Conservation (phyloP, 2,329 filamentous ascomycete genomes). For the Fusarium albidum region DNA sequence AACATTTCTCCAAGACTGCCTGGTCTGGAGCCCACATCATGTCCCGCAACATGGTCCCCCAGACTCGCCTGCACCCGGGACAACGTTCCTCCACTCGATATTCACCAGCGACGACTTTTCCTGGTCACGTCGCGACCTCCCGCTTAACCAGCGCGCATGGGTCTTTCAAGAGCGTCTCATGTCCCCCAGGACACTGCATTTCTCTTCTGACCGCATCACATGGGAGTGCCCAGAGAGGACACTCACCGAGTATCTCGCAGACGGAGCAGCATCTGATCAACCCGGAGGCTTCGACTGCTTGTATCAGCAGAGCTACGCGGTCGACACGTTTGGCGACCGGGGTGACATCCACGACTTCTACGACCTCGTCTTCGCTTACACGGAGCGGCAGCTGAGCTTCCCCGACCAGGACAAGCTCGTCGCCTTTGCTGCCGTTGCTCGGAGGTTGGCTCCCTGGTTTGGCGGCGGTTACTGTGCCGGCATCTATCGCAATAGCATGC, state of each 20-base stretch:
- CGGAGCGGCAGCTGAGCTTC: not conserved
- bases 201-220: conserved; percentile 1
- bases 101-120: not conserved
- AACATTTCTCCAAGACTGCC: conserved; percentile 1
- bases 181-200: conserved; percentile 9
- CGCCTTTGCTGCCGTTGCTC: conserved; percentile 2
- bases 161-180: conserved; percentile 9
- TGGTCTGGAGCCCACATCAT: not conserved
- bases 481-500: conserved; percentile 6
- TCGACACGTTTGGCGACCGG: not conserved
- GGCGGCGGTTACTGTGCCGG: conserved; percentile 9
- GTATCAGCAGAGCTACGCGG: not conserved
- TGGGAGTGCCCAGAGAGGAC: conserved; percentile 3
- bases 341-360: not conserved
- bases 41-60: not conserved
- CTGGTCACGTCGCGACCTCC: not conserved
- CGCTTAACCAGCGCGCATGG: conserved; percentile 4
- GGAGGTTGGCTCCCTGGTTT: not conserved
- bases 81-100: not conserved
- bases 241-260: conserved; percentile 1
- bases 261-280: not conserved
- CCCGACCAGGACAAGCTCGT: conserved; percentile 5
- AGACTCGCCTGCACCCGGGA: not conserved
- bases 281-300: not conserved
- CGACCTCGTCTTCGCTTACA: not conserved